A percentile compares a stretch with the other conserved stretches of the same genome.
Conservation (phyloP, 768 basidiomycete genomes). For the Filobasidium floriforme region DNA sequence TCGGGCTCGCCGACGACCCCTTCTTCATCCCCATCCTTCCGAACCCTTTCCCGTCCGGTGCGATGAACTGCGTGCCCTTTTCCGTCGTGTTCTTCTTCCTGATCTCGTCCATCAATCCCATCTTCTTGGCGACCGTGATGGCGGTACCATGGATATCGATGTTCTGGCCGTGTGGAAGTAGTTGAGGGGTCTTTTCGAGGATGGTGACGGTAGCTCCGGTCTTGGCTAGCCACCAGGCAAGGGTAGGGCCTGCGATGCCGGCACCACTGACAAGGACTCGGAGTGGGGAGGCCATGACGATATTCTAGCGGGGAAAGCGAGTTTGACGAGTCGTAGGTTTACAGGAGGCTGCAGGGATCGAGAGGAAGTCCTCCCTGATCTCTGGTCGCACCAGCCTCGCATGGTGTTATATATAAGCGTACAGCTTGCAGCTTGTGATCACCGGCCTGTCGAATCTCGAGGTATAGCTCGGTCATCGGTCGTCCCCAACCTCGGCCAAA, state of each 20-base stretch:
- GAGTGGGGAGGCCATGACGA: background rate
- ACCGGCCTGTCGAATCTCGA: too few species aligned
- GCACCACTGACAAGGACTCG: constrained; percentile 33
- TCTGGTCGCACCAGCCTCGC: too few species aligned
- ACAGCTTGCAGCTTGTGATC: too few species aligned
- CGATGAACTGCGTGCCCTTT: constrained; percentile 29
- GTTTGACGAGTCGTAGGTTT: too few species aligned
- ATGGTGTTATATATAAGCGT: too few species aligned
- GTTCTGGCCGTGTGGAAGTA: constrained; percentile 32
- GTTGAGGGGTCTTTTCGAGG: constrained; percentile 28
- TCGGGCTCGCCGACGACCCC: constrained; percentile 14
- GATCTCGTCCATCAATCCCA: constrained; percentile 28
- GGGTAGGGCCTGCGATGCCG: constrained; percentile 35
- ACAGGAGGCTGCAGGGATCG: too few species aligned
- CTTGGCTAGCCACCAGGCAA: constrained; percentile 31
- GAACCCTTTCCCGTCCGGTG: constrained; percentile 18
- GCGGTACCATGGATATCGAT: constrained; percentile 31
- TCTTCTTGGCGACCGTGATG: constrained; percentile 26
- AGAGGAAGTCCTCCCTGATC: too few species aligned
- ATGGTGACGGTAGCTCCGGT: constrained; percentile 28
- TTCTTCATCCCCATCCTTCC: constrained; percentile 12
- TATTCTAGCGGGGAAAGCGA: too few species aligned
- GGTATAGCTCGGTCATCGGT: too few species aligned
- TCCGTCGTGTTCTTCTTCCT: constrained; percentile 25
- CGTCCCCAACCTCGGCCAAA: too few species aligned